Evolutionary conservation across 345 rosid genomes (phyloP), one percentile per base, ranked within the genome.

Genomic region (Populus tremula): DNA sequence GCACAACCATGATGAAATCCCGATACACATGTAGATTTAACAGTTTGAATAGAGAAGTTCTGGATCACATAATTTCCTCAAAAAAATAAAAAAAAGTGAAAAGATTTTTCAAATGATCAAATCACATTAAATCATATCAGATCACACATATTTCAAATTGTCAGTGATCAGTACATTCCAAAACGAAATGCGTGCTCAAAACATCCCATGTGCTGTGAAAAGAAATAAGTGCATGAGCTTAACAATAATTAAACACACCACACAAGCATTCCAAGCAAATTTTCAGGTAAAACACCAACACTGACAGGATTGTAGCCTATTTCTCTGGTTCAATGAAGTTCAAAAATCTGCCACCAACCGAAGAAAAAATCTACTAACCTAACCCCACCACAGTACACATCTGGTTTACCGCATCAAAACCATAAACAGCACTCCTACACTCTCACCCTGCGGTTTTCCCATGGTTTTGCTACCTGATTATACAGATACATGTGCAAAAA

Each of bases 51-150:
- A 39, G 1, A 39, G 1, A 33, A 23, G 23, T 25, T 39, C 16
- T 27, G 17, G 25, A n/a, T 23, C 25, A 17, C 6, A 18, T 29
- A 13, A 13, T 45, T 74, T 7, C 71, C 31, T 5, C 45, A 47
- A 12, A 53, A 17, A 21, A 74, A 45, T 45, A 64, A 33, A 74
- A 31, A 47, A 64, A 33, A 20, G 8, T 6, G 14, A 33, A 29
- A 49, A 20, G 67, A 14, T 18, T 41, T 75, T 62, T 47, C 45
- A 31, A 62, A 47, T 20, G 71, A 75, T 63, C 29, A 27, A 65
- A 47, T 75, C 70, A 72, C 65, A 36, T 6, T 16, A 72, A 33
- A 72, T 38, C 75, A 36, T 17, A 53, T 38, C 75, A 36, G 17
- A 53, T 50, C 74, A 65, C 20, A 65, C 36, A 35, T 65, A 10